Percentiles rank a stretch among this genome's conserved stretches.
phyloP scores from a whole-genome alignment of 495 filamentous ascomycete genomes.

The Hypoxylon perforatum region DNA sequence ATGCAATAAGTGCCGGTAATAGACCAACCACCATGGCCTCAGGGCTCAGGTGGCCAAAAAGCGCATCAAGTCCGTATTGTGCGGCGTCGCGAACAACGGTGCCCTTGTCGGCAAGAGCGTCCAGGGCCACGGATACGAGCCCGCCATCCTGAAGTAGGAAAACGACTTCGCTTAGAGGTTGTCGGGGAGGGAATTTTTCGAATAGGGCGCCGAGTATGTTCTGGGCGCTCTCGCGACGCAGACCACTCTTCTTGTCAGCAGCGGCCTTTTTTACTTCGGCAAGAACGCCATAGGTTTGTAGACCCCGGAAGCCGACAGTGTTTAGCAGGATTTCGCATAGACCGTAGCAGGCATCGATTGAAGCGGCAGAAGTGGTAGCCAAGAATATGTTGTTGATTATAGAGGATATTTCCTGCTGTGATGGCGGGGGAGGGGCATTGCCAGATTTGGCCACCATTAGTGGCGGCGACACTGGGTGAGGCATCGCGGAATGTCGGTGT shows the following conservation, averaged over 20 bases:
- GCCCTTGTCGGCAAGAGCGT: slow-evolving; percentile 91
- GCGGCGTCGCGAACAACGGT: slow-evolving; percentile 88
- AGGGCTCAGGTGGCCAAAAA: slow-evolving; percentile 80
- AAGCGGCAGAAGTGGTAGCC: slow-evolving; percentile 83
- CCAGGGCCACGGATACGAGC: slow-evolving; percentile 77
- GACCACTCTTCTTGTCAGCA: slow-evolving; percentile 91
- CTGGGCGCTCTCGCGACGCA: slow-evolving; percentile 90
- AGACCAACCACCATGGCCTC: slow-evolving; percentile 85
- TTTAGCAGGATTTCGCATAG: slow-evolving; percentile 82
- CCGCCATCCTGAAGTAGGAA: slow-evolving; percentile 84
- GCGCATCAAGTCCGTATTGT: slow-evolving; percentile 91
- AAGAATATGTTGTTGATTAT: slow-evolving; percentile 80
- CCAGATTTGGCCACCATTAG: slow-evolving; percentile 52
- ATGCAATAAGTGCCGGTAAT: slow-evolving; percentile 75
- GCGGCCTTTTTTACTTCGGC: slow-evolving; percentile 84
- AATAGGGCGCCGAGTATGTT: slow-evolving; percentile 93
- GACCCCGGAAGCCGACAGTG: slow-evolving; percentile 79
- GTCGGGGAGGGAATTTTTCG: slow-evolving; percentile 83
- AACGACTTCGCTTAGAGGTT: slow-evolving; percentile 81
- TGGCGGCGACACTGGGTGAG: slow-evolving; percentile 51
- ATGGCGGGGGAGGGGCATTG: slow-evolving; percentile 66
- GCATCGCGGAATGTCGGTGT: slow-evolving; percentile 41
- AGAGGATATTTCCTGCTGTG: slow-evolving; percentile 75
- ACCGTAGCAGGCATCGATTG: slow-evolving; percentile 86
- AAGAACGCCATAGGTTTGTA: slow-evolving; percentile 77